These are phyloP conservation scores for Lactarius tabidus DNA, from an alignment of 768 basidiomycete species.

Conservation along the genomic window DNA sequence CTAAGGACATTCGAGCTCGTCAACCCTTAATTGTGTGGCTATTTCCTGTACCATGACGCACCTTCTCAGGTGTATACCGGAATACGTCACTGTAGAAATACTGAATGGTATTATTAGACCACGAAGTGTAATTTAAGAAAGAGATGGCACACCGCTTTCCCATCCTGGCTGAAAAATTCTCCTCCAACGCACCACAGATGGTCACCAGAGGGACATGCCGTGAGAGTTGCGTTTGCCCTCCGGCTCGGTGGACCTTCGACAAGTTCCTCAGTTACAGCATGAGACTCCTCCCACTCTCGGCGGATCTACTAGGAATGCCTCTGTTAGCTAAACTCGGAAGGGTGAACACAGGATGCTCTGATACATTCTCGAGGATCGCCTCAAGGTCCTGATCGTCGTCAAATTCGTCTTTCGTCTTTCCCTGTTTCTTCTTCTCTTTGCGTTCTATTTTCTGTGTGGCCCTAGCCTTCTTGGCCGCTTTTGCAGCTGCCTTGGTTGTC, in stretches of 20 bases:
- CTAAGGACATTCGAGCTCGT: slow-evolving; percentile 32
- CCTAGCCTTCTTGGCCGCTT: slow-evolving; percentile 65
- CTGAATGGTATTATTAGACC: slow-evolving; percentile 34
- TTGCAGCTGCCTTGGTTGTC: slow-evolving; percentile 40
- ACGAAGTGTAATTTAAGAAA: neutral
- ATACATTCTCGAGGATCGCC: slow-evolving; percentile 74
- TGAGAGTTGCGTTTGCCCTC: slow-evolving; percentile 79
- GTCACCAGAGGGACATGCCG: slow-evolving; percentile 73
- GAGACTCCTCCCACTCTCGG: slow-evolving; percentile 78
- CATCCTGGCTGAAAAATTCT: slow-evolving; percentile 85
- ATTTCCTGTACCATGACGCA: slow-evolving; percentile 26
- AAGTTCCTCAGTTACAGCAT: slow-evolving; percentile 81
- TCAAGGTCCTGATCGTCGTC: slow-evolving; percentile 79
- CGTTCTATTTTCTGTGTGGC: slow-evolving; percentile 62
- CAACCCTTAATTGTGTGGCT: neutral
- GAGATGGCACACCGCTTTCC: slow-evolving; percentile 56
- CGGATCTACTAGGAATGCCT: slow-evolving; percentile 53
- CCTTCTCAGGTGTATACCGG: slow-evolving; percentile 82
- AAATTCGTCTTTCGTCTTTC: slow-evolving; percentile 46
- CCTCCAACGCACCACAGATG: slow-evolving; percentile 84
- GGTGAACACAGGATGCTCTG: slow-evolving; percentile 14
- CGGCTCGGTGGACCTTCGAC: slow-evolving; percentile 79
- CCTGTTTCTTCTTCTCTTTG: slow-evolving; percentile 60
- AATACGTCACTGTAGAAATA: slow-evolving; percentile 88
- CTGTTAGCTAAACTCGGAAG: slow-evolving; percentile 4